These are phyloP conservation scores for Leccinum uliginosum DNA, from an alignment of 768 basidiomycete species.

Conservation along the genomic window DNA sequence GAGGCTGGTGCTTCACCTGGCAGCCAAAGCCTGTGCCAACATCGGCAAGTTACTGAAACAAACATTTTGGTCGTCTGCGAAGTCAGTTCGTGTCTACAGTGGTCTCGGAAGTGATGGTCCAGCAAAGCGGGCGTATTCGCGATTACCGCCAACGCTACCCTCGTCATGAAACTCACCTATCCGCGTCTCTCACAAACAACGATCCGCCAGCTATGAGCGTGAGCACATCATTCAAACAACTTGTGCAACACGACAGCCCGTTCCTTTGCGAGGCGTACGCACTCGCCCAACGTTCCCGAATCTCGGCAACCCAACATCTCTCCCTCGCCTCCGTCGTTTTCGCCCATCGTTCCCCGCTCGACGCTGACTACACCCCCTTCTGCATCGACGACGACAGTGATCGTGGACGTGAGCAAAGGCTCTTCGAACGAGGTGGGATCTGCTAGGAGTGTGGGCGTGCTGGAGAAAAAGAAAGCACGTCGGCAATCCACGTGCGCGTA, in stretches of 20 bases:
- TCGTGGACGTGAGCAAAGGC: conserved; percentile 68
- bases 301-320: not conserved
- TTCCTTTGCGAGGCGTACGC: conserved; percentile 17
- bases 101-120: not conserved
- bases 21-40: too few species aligned
- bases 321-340: conserved; percentile 14
- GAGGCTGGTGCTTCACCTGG: too few species aligned
- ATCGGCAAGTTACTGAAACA: too few species aligned
- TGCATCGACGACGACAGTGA: conserved; percentile 60
- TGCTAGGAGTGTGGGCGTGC: conserved; percentile 52
- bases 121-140: not conserved
- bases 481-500: not conserved
- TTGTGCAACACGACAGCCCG: conserved; percentile 21
- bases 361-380: conserved; percentile 20
- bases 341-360: conserved; percentile 23
- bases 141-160: not conserved
- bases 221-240: conserved; percentile 17
- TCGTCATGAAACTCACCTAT: not conserved
- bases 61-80: too few species aligned
- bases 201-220: not conserved
- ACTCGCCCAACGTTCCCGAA: conserved; percentile 15
- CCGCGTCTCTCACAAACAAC: not conserved
- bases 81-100: not conserved
- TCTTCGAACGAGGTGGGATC: conserved; percentile 93
- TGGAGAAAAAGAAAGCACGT: conserved; percentile 1